Evolutionary conservation across 23 red algal species (phyloP).

Genomic region (Cyanidiococcus yangmingshanensis): DNA sequence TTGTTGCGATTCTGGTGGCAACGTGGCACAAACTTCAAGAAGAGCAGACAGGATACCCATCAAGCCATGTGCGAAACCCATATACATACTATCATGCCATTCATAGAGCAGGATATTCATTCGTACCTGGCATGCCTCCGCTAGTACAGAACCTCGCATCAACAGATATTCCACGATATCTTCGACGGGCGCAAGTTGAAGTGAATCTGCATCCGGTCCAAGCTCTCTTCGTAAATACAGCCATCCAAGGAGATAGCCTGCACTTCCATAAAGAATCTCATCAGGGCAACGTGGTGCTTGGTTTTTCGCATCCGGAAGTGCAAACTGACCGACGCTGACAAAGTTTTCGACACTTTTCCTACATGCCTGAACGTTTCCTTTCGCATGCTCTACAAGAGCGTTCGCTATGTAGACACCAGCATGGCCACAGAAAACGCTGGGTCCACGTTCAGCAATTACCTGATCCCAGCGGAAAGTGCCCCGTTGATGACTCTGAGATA

Average conservation of each 20-base stretch:
- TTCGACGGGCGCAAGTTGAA: neutral
- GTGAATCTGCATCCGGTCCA: neutral
- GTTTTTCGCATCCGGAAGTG: neutral
- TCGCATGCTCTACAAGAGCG: neutral
- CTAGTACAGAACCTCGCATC: neutral
- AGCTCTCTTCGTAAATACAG: neutral
- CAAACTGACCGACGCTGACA: neutral
- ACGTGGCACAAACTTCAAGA: neutral
- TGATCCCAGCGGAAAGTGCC: conserved; percentile 16
- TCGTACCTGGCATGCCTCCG: neutral
- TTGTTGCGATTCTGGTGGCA: neutral
- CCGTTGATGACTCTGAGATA: neutral
- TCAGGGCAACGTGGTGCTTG: neutral
- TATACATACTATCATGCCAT: conserved; percentile 9
- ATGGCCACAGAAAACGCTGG: conserved; percentile 11
- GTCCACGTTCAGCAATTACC: conserved; percentile 5
- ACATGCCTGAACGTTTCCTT: neutral
- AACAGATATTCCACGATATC: neutral
- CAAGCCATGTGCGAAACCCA: conserved; percentile 8
- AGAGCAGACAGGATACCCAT: neutral
- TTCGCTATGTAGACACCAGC: neutral
- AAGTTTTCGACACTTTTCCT: neutral
- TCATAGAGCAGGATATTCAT: conserved; percentile 1
- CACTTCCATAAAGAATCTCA: neutral
- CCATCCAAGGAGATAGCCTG: conserved; percentile 11